Conservation (phyloP, 257 asterid genomes). For the Solanum piurae region DNA sequence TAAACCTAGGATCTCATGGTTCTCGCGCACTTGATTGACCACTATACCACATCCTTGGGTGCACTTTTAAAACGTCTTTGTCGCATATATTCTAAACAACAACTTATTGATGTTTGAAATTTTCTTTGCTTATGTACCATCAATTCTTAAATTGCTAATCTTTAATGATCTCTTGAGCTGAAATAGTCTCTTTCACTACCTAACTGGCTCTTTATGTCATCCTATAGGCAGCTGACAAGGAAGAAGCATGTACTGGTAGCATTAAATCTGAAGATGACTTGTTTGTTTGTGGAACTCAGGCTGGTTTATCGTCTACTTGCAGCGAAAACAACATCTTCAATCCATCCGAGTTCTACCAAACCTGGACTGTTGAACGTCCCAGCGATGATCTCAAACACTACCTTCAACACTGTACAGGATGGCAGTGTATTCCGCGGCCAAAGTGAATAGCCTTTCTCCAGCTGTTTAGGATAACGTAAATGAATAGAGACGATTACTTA, state of each 20-base stretch:
- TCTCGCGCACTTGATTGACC: background rate
- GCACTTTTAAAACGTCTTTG: background rate
- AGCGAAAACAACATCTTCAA: slow-evolving; percentile 25
- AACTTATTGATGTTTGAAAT: background rate
- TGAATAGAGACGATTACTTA: background rate
- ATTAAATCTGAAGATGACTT: slow-evolving; percentile 72
- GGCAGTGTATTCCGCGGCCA: slow-evolving; percentile 40
- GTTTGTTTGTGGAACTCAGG: slow-evolving; percentile 40
- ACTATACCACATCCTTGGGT: background rate
- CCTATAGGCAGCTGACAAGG: slow-evolving; percentile 64
- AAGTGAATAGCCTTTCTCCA: slow-evolving; percentile 17
- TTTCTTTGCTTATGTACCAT: background rate
- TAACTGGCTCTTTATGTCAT: background rate
- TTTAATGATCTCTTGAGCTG: background rate
- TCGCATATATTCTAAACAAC: background rate
- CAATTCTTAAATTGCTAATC: background rate
- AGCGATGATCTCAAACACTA: slow-evolving; percentile 43
- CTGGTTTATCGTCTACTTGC: slow-evolving; percentile 33
- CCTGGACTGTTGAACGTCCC: slow-evolving; percentile 59
- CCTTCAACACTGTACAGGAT: slow-evolving; percentile 59
- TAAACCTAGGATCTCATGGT: background rate
- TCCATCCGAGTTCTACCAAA: slow-evolving; percentile 42
- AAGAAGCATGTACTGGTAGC: slow-evolving; percentile 43
- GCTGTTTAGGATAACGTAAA: background rate
- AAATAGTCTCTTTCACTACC: background rate